Evolutionary conservation across 177 flowering plant species (phyloP).

Genomic region (Vitis hybrid): DNA sequence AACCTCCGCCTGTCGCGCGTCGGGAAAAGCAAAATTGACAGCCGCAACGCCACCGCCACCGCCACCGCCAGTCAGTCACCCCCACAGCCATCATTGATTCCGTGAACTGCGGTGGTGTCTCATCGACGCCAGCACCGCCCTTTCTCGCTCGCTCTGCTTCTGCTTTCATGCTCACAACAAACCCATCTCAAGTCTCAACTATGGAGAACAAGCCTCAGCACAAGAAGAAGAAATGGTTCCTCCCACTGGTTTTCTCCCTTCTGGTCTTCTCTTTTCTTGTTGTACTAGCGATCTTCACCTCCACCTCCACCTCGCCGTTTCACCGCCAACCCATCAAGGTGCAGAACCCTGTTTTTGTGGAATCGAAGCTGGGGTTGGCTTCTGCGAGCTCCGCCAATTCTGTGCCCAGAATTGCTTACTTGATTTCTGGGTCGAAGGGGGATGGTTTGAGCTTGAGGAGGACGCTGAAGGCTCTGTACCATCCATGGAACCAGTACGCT

Average conservation of each 20-base stretch:
- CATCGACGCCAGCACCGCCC: too few species aligned
- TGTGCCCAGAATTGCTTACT: slow-evolving; percentile 63
- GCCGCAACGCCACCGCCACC: too few species aligned
- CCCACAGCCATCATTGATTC: background rate
- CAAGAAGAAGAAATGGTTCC: slow-evolving; percentile 52
- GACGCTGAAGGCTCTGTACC: slow-evolving; percentile 70
- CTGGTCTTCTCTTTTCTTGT: slow-evolving; percentile 36
- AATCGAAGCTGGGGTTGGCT: slow-evolving; percentile 40
- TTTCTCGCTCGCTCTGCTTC: too few species aligned
- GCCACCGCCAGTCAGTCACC: background rate
- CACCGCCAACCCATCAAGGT: background rate
- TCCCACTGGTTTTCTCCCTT: slow-evolving; percentile 32
- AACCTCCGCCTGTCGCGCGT: background rate
- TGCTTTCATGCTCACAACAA: too few species aligned
- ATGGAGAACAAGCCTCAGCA: slow-evolving; percentile 31
- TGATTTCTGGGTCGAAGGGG: slow-evolving; percentile 75
- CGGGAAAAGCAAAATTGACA: background rate
- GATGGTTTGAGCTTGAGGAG: slow-evolving; percentile 68
- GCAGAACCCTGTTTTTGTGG: slow-evolving; percentile 51
- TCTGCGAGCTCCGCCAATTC: slow-evolving; percentile 25
- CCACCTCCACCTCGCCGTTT: slow-evolving; percentile 7
- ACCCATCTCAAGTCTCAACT: background rate
- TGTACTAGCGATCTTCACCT: slow-evolving; percentile 23
- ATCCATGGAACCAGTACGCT: slow-evolving; percentile 76
- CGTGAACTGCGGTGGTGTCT: background rate